Base-by-base conservation (phyloP, 352 stramenopile genomes). In the Phytopythium cucurbitacearum region DNA sequence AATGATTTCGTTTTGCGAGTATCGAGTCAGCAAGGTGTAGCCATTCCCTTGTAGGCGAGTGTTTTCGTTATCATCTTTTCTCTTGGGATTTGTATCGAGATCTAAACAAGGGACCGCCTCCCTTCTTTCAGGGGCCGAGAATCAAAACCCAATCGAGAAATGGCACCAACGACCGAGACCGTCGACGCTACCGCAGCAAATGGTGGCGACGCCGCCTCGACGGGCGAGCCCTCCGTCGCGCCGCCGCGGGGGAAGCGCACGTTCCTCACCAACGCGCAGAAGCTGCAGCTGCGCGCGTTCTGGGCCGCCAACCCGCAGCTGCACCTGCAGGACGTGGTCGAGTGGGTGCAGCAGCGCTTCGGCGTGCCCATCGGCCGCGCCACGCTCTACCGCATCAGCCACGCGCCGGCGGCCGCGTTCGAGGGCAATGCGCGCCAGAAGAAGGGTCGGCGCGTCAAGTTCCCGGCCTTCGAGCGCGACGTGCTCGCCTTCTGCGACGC, bases 361-460 rank as follows among this genome's bases (percentile, higher is more conserved):
- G 53, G 58, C 28, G 56, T 62, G 33, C 56, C 41, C 5, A 49
- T 79, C 40, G 68, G 69, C 42, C 69, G 69, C 51, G 64, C 66
- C 39, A 76, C 69, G 54, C 69, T 79, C 51, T 76, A 79, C 66
- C 69, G 69, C 60, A 79, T 79, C 47, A 59, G 64, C 48, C 64
- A 70, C 51, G 49, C 63, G 15, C 57, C 63, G 8, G 56, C 39
- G 48, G 48, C 53, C 36, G 43, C 57, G 21, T 79, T 79, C 48
- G 45, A 58, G 7, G 69, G 69, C 38, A 58, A 64, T 13, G 54
- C 45, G 39, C 58, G 52, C 41, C 57, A 61, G 32, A 78, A 78
- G 59, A 78, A 78, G 50, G 13, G 38, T 2, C 53, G 69, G 9
- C 60, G 69, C 43, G 69, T 79, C 64, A 79, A 79, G 58, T 79